phyloP scores from a whole-genome alignment of 495 filamentous ascomycete species.

The Penicillium turbatum region DNA sequence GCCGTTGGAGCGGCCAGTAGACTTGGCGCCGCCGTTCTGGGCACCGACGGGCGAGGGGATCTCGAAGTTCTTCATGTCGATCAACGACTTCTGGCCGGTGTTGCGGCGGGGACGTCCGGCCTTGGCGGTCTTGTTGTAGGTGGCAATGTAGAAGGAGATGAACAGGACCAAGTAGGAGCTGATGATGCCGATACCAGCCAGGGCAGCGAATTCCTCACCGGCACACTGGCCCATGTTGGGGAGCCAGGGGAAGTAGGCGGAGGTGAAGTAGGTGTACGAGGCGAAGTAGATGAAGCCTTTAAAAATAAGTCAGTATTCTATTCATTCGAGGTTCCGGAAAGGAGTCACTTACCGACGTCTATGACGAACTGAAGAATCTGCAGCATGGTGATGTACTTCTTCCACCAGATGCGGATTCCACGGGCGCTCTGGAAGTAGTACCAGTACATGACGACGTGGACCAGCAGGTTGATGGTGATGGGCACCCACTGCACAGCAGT shows the following conservation, averaged over 20 bases:
- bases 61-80: slow-evolving; percentile 53
- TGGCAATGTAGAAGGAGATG: slow-evolving; percentile 97
- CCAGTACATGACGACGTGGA: slow-evolving; percentile 70
- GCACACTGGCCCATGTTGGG: slow-evolving; percentile 83
- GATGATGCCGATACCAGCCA: slow-evolving; percentile 86
- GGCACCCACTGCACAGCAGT: slow-evolving; percentile 66
- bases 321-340: not conserved
- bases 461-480: slow-evolving; percentile 63
- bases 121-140: slow-evolving; percentile 86
- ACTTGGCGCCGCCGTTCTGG: slow-evolving; percentile 30
- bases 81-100: slow-evolving; percentile 48
- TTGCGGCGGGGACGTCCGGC: slow-evolving; percentile 48
- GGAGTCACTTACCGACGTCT: slow-evolving; percentile 48
- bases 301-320: slow-evolving; percentile 5
- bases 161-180: slow-evolving; percentile 94
- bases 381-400: slow-evolving; percentile 56
- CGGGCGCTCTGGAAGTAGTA: slow-evolving; percentile 61
- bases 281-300: slow-evolving; percentile 90
- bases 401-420: slow-evolving; percentile 58
- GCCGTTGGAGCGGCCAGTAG: slow-evolving; percentile 41
- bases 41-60: slow-evolving; percentile 33
- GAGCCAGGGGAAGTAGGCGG: slow-evolving; percentile 81
- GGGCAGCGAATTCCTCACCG: slow-evolving; percentile 95
- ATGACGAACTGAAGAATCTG: slow-evolving; percentile 58
- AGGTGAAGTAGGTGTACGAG: slow-evolving; percentile 91